Evolutionary conservation across 148 eudicot species (phyloP), one percentile per base, ranked within the genome.

Genomic region (Rhododendron simsii): DNA sequence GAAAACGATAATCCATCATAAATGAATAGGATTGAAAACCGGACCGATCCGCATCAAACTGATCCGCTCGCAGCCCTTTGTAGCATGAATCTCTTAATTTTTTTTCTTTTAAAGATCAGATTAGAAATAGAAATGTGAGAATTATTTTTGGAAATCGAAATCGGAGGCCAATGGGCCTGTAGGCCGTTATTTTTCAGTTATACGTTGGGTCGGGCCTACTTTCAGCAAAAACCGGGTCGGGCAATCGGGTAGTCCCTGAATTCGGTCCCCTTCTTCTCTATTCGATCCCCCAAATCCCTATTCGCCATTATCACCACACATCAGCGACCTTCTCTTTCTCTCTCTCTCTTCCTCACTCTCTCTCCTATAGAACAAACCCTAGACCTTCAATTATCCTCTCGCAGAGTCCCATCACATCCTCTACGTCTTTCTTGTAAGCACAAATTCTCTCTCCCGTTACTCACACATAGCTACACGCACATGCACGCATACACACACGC

Each of bases 271-370:
- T 30, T 81, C 82, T 81, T 35, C 84, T 71, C 73, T 59, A 67
- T 81, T 81, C 84, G 84, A 81, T 81, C 48, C 73, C 83, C 84
- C 50, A 9, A 47, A 47, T 47, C 50, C 50, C 30, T 28, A 23
- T 35, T 80, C 82, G 82, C 82, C 82, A 80, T 80, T 51, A 80
- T 80, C 65, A n/a, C 82, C 39, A n/a, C 63, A 11, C 63, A 11
- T 28, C 33, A 6, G 21, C 21, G 51, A 45, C 13, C 61, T 15
- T 6, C 28, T 35, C 57, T 73, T 45, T 18, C 78, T 33, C 35
- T 39, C 85, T 69, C 44, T 28, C 21, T 15, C 77, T 45, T 12
- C 39, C 21, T 48, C 20, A 13, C 61, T 13, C 59, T 55, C 61
- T 55, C 61, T 55, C 61, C 61, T n/a, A 48, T 7, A 48, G 82